These are phyloP conservation scores for Tetratostichococcus sp. DNA, from an alignment of 139 green algal species.

Conservation along the genomic window DNA sequence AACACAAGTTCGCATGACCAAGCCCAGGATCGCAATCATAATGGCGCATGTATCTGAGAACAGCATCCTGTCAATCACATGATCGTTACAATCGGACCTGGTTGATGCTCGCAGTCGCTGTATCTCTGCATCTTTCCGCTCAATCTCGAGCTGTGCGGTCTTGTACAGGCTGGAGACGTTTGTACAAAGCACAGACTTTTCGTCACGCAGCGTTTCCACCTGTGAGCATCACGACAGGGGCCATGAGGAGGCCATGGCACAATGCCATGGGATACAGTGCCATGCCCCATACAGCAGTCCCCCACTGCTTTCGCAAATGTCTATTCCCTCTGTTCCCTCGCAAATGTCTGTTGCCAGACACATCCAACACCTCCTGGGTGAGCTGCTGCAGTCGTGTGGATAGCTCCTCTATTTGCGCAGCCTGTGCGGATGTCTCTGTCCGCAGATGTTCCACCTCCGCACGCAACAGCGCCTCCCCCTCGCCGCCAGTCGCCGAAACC, in stretches of 20 bases:
- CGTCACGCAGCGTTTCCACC: slow-evolving; percentile 24
- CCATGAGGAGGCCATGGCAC: too few relatives aligned
- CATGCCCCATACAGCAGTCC: too few relatives aligned
- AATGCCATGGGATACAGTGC: too few relatives aligned
- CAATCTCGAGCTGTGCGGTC: slow-evolving; percentile 68
- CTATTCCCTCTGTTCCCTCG: too few relatives aligned
- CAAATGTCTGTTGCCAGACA: too few relatives aligned
- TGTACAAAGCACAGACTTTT: slow-evolving; percentile 38
- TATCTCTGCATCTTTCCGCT: slow-evolving; percentile 54
- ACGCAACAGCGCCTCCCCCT: slow-evolving; percentile 9
- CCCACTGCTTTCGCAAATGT: too few relatives aligned
- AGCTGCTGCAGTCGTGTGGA: slow-evolving; percentile 8
- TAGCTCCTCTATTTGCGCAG: slow-evolving; percentile 5
- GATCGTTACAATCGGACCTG: background rate
- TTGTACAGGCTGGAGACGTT: slow-evolving; percentile 71
- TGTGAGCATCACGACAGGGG: slow-evolving; percentile 25
- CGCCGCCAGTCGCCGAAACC: background rate
- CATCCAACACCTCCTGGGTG: slow-evolving; percentile 2
- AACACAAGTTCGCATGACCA: too few relatives aligned
- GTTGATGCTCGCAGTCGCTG: slow-evolving; percentile 27
- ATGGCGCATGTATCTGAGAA: too few relatives aligned
- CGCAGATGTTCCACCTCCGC: slow-evolving; percentile 22
- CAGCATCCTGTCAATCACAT: too few relatives aligned
- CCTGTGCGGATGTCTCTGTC: background rate
- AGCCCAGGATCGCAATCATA: too few relatives aligned